These are phyloP conservation scores for Pharnaceum exiguum DNA, from an alignment of 148 eudicot species.

Conservation along the genomic window DNA sequence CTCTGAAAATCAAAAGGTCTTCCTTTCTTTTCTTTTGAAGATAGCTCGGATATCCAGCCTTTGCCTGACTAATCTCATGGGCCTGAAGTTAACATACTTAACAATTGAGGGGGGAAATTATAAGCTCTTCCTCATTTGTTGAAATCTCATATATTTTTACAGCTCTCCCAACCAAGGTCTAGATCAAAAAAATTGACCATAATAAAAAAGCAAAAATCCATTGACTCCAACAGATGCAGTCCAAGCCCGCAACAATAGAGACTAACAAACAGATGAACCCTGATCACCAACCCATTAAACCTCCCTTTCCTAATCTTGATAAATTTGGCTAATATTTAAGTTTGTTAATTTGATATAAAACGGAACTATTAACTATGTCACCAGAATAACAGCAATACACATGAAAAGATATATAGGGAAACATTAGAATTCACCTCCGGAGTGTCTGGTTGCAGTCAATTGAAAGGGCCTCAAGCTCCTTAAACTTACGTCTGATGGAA, in stretches of 20 bases:
- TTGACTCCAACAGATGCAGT: background rate
- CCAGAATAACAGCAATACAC: background rate
- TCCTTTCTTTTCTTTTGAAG: too few species aligned
- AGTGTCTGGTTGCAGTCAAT: conserved; percentile 81
- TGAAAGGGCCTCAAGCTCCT: conserved; percentile 67
- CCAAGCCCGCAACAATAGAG: too few species aligned
- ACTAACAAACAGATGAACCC: too few species aligned
- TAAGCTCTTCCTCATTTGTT: background rate
- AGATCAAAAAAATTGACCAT: background rate
- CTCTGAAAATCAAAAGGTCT: too few species aligned
- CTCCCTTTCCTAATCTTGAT: too few species aligned
- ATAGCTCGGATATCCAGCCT: too few species aligned
- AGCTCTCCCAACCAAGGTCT: background rate
- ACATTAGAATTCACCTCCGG: conserved; percentile 37
- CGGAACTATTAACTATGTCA: too few species aligned
- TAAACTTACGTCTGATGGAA: conserved; percentile 46
- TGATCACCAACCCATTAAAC: too few species aligned
- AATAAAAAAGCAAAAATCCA: background rate
- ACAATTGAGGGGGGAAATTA: background rate
- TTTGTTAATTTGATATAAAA: too few species aligned
- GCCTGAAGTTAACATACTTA: too few species aligned
- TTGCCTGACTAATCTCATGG: background rate
- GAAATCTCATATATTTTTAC: background rate
- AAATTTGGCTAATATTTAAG: too few species aligned
- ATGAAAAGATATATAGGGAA: background rate